phyloP scores from a whole-genome alignment of 805 yeast species.

The Ogataea thermomethanolica region DNA sequence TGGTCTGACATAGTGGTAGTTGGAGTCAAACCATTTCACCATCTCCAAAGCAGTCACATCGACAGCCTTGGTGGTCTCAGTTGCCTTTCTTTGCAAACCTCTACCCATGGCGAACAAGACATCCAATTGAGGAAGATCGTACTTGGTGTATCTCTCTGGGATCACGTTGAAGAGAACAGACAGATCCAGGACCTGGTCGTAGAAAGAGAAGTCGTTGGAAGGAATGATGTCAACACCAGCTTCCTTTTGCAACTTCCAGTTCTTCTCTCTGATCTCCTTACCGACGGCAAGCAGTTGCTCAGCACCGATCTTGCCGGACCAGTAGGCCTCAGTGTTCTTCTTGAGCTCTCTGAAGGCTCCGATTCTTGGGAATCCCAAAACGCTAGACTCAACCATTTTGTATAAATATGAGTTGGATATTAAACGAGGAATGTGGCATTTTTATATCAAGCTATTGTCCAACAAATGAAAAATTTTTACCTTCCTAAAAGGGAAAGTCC shows the following conservation, averaged over 20 bases:
- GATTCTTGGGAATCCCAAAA: conserved; percentile 99
- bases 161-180: conserved; percentile 91
- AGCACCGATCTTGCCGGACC: conserved; percentile 87
- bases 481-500: conserved; percentile 9
- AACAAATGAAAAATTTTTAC: conserved; percentile 20
- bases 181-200: conserved; percentile 94
- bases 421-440: conserved; percentile 6
- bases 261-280: conserved; percentile 89
- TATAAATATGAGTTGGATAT: conserved; percentile 7
- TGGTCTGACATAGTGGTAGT: conserved; percentile 99
- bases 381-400: conserved; percentile 92
- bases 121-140: conserved; percentile 83
- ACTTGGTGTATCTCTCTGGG: conserved; percentile 96
- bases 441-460: conserved; percentile 12
- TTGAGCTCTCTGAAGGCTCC: conserved; percentile 99
- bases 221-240: conserved; percentile 98
- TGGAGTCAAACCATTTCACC: conserved; percentile 99
- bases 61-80: conserved; percentile 81
- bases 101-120: conserved; percentile 99
- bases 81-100: conserved; percentile 97
- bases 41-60: conserved; percentile 98
- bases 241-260: conserved; percentile 96
- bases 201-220: conserved; percentile 96
- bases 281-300: conserved; percentile 90
- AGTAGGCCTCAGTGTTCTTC: conserved; percentile 98